Evolutionary conservation across 176 grass and related monocot species (phyloP), one percentile per base, ranked within the genome.

Genomic region (Eleusine indica): DNA sequence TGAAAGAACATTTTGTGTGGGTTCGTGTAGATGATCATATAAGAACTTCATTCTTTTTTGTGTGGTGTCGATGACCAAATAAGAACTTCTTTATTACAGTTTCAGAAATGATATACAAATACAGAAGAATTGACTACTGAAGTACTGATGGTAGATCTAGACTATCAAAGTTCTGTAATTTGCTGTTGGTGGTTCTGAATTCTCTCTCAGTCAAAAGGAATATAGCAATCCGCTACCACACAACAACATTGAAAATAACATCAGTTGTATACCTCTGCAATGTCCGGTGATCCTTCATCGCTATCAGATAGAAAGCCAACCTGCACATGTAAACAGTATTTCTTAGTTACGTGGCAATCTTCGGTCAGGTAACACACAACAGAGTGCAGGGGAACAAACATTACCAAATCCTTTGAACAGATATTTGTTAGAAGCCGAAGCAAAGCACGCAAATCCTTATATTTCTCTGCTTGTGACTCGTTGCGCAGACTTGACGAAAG

Each of bases 391-490:
- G 38, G 70, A 9, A 22, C 12, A 15, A 82, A 85, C 44, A 42
- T 73, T 93, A 98, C 96, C 93, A 95, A 85, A 90, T 98, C 96
- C 71, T 98, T 98, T 60, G 96, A 95, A 80, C 96, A 98, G 71
- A 98, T 98, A 89, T 98, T 98, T 87, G 78, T 93, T 17, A 98
- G 83, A 87, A 98, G 96, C 22, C 90, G 96, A 85, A 98, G 93
- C 87, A 98, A 93, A 85, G 96, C 96, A 68, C 96, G 89, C 80
- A 98, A 77, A 80, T 98, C 96, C 87, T 98, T 98, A 57, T 98
- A 98, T 75, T 98, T 98, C 84, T 98, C 96, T 52, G 93, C 66
- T 89, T 98, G 96, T 46, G 89, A 92, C 65, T 98, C 96, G 78
- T 74, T 95, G 51, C 86, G 89, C 85, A 98, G 80, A 73, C 91